Conservation (phyloP, 2,329 filamentous ascomycete species). For the Alternaria triticimaculans region DNA sequence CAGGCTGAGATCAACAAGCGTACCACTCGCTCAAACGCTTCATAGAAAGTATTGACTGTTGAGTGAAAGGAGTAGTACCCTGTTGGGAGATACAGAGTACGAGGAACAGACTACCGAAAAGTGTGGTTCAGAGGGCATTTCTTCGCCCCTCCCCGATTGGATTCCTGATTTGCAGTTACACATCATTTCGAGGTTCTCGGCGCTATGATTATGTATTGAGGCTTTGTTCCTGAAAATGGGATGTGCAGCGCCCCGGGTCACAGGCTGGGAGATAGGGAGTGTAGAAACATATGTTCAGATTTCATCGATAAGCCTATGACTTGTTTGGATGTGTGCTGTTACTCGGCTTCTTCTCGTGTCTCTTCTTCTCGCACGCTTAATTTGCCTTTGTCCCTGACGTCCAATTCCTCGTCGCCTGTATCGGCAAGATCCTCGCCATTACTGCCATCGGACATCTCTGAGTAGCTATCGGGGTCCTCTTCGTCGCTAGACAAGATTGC, state of each 20-base stretch:
- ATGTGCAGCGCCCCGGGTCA: constrained; percentile 18
- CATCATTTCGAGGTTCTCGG: constrained; percentile 34
- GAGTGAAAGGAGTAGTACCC: background rate
- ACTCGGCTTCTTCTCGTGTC: background rate
- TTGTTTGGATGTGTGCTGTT: background rate
- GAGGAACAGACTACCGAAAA: constrained; percentile 23
- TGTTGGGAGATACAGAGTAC: background rate
- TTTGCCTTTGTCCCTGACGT: background rate
- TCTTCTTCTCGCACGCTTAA: background rate
- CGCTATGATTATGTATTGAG: constrained; percentile 40
- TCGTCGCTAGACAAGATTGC: background rate
- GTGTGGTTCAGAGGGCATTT: constrained; percentile 18
- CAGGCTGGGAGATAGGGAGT: background rate
- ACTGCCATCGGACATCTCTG: background rate
- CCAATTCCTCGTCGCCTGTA: background rate
- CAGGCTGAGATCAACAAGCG: constrained; percentile 73
- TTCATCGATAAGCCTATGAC: background rate
- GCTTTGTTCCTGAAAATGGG: constrained; percentile 28
- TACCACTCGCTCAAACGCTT: constrained; percentile 54
- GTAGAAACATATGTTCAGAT: background rate
- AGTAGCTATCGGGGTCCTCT: background rate
- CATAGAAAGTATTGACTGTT: constrained; percentile 20
- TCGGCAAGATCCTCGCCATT: background rate
- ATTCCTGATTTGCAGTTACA: constrained; percentile 32
- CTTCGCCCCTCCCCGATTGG: constrained; percentile 20